Conservation (phyloP, 768 basidiomycete species). For the Dioszegia aurantiaca region DNA sequence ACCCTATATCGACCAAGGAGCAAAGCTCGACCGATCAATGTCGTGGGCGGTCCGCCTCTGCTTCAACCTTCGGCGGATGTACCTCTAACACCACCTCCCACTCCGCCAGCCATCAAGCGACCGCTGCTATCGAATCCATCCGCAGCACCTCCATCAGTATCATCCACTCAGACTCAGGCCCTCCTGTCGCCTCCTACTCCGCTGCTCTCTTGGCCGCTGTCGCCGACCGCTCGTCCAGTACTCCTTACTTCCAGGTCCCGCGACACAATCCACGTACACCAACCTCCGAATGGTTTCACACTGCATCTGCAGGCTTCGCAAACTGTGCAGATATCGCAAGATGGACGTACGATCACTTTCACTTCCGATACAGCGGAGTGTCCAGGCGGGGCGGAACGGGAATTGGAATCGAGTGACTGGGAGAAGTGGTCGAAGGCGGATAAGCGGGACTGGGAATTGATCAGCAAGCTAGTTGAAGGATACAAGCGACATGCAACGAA, state of each 20-base stretch:
- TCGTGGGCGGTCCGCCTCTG: too few species aligned
- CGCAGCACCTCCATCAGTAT: neutral
- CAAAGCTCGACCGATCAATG: neutral
- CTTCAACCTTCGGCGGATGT: neutral
- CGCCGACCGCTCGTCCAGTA: slow-evolving; percentile 19
- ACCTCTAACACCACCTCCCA: neutral
- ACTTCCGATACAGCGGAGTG: neutral
- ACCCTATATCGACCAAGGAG: too few species aligned
- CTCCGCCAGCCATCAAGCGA: neutral
- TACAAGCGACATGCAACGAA: slow-evolving; percentile 31
- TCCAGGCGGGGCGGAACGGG: neutral
- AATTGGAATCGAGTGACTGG: neutral
- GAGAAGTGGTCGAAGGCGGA: slow-evolving; percentile 25
- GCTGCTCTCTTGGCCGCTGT: slow-evolving; percentile 21
- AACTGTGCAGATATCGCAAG: neutral
- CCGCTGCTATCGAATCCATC: neutral
- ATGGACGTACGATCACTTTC: neutral
- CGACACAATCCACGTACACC: slow-evolving; percentile 22
- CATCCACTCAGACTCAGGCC: neutral
- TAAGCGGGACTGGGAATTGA: slow-evolving; percentile 22
- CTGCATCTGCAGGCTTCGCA: neutral
- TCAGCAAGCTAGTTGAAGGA: slow-evolving; percentile 21
- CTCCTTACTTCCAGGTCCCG: slow-evolving; percentile 11
- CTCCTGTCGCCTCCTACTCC: neutral
- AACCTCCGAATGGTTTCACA: neutral